Conservation (phyloP, 2,329 filamentous ascomycete species). For the Neonectria ditissima region DNA sequence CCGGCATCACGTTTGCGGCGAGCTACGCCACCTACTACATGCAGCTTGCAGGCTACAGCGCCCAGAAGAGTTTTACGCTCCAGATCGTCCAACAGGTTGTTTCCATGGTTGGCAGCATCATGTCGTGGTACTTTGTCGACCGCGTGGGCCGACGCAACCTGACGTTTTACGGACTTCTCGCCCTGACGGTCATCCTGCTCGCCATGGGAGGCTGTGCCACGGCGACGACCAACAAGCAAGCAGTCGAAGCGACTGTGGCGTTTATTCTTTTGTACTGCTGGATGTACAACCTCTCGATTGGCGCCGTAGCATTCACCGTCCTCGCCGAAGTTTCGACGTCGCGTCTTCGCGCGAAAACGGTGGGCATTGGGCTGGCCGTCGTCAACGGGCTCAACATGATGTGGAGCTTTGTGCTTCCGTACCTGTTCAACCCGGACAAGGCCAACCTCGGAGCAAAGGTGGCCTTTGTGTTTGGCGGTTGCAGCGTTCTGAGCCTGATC, state of each 20-base stretch:
- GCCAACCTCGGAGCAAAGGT: constrained; percentile 30
- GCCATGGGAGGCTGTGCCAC: constrained; percentile 32
- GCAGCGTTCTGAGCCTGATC: constrained; percentile 20
- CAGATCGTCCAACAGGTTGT: constrained; percentile 55
- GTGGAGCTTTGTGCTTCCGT: constrained; percentile 32
- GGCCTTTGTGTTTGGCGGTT: constrained; percentile 32
- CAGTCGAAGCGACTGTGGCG: constrained; percentile 46
- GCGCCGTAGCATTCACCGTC: constrained; percentile 52
- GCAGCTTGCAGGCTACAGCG: constrained; percentile 55
- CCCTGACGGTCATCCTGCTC: constrained; percentile 53
- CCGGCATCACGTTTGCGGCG: constrained; percentile 51
- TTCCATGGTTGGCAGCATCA: constrained; percentile 54
- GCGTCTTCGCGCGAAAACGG: constrained; percentile 52
- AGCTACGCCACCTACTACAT: constrained; percentile 57
- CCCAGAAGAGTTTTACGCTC: constrained; percentile 51
- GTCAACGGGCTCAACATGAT: constrained; percentile 31
- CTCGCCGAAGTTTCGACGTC: constrained; percentile 54
- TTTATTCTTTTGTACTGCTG: constrained; percentile 55
- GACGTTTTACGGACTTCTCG: constrained; percentile 50
- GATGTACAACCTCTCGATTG: constrained; percentile 56
- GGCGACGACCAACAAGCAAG: constrained; percentile 10
- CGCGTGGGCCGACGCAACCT: constrained; percentile 51
- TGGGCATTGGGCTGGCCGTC: constrained; percentile 39
- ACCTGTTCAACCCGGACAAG: constrained; percentile 33
- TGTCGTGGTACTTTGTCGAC: constrained; percentile 54